Percentiles rank a stretch among this genome's conserved stretches.
Evolutionary conservation across 306 rosid species (phyloP).

Genomic region (Ochetophila trinervis): DNA sequence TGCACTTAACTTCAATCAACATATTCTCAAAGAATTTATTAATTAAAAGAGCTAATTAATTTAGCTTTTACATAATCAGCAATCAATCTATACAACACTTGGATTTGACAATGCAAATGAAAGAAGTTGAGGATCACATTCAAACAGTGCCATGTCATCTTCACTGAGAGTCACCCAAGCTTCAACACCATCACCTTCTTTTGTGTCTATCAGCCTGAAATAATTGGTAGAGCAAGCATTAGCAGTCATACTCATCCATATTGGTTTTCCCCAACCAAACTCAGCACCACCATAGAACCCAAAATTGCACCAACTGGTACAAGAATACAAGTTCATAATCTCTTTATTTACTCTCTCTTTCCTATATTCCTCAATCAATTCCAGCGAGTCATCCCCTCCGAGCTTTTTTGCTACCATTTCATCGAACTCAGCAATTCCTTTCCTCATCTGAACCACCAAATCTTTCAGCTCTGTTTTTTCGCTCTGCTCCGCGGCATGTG

Average conservation of each 20-base stretch:
- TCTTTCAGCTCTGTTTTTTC: not conserved
- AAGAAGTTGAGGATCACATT: conserved; percentile 19
- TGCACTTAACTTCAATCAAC: too few species aligned
- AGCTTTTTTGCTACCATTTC: not conserved
- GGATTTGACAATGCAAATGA: conserved; percentile 21
- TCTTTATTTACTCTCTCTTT: not conserved
- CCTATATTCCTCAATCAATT: not conserved
- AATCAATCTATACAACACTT: not conserved
- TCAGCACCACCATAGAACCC: conserved; percentile 14
- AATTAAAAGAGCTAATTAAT: too few species aligned
- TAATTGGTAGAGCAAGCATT: not conserved
- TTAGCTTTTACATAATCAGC: too few species aligned
- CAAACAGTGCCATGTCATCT: conserved; percentile 14
- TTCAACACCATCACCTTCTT: conserved; percentile 21
- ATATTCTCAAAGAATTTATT: too few species aligned
- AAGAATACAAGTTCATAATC: not conserved
- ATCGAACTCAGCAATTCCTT: not conserved
- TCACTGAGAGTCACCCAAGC: conserved; percentile 18
- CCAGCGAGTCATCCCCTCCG: not conserved
- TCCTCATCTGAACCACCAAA: conserved; percentile 9
- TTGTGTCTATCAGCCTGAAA: conserved; percentile 16
- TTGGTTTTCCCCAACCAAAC: conserved; percentile 33
- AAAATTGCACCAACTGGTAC: conserved; percentile 16
- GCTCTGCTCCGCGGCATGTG: not conserved
- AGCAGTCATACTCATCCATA: conserved; percentile 12